These are phyloP conservation scores for Diplodia seriata DNA, from an alignment of 2,329 filamentous ascomycete species.

Conservation along the genomic window DNA sequence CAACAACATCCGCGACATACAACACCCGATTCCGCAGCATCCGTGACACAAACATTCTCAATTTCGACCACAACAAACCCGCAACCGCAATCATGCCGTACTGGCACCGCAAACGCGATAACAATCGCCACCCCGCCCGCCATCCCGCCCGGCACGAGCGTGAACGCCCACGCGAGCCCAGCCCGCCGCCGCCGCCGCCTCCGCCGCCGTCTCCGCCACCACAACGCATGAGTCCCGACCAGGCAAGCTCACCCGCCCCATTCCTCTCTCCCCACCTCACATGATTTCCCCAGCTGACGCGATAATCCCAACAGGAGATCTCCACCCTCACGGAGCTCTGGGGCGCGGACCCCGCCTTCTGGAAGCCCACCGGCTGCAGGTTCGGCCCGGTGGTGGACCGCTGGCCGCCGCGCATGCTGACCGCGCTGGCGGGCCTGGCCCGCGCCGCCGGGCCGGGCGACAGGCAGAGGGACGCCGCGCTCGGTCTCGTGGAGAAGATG, in stretches of 20 bases:
- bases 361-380: neutral
- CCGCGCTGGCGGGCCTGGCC: neutral
- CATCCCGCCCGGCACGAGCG: neutral
- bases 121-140: too few species aligned
- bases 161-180: neutral
- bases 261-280: neutral
- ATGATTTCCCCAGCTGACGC: neutral
- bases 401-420: constrained; percentile 1
- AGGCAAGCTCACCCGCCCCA: neutral
- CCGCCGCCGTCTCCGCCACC: too few species aligned
- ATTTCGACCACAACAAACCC: neutral
- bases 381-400: neutral
- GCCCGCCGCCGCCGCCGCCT: neutral
- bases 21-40: too few species aligned
- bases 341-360: neutral
- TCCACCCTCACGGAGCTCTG: neutral
- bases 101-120: neutral
- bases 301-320: neutral
- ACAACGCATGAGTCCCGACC: neutral
- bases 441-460: neutral
- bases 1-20: too few species aligned
- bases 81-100: neutral
- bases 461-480: neutral
- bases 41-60: too few species aligned
- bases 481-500: neutral